Base-by-base conservation (phyloP, 805 yeast genomes). In the Suhomyces pyralidae region DNA sequence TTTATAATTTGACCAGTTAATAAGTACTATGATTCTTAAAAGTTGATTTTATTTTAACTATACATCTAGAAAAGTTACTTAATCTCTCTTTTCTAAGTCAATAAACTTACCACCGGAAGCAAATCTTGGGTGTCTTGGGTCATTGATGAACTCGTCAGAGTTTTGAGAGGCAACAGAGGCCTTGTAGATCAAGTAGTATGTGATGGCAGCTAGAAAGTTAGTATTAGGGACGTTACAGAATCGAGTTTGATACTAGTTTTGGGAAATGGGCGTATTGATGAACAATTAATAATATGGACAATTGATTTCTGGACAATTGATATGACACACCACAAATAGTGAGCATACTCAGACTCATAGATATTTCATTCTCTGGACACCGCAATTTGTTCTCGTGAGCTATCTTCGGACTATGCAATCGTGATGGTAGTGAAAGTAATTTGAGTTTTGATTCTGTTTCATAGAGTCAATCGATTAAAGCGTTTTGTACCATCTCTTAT, bases 61-160 rank as follows among this genome's bases (percentile, higher is more conserved):
- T 42, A 42, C 26, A 42, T 42, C 12, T 24, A 15, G 45, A 42
- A 40, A 25, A 22, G 30, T 8, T 24, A 28, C 44, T 52, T 61
- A 61, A 40, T 57, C 64, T 54, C 55, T 60, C 60, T 65, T 65
- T 58, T 63, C 67, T 63, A 65, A 65, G 61, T 65, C 69, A 46
- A 65, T 65, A 63, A 65, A 65, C 69, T 76, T 76, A 58, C 78
- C 80, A 61, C 80, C 80, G 55, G 61, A 67, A 61, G 73, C 77
- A 70, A 89, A 88, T 79, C 96, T 86, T 75, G 97, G 97, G 81
- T 90, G 90, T 82, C 96, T 88, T 79, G 97, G 97, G 77, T 90
- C 97, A 74, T 90, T 90, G 76, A 85, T 83, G 80, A 85, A 90
- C 77, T 89, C 96, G 58, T 80, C 81, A 55, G 93, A 79, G 80